Evolutionary conservation across 2,329 filamentous ascomycete genomes (phyloP), one percentile per base, ranked within the genome.

Genomic region (Stenocarpella maydis): DNA sequence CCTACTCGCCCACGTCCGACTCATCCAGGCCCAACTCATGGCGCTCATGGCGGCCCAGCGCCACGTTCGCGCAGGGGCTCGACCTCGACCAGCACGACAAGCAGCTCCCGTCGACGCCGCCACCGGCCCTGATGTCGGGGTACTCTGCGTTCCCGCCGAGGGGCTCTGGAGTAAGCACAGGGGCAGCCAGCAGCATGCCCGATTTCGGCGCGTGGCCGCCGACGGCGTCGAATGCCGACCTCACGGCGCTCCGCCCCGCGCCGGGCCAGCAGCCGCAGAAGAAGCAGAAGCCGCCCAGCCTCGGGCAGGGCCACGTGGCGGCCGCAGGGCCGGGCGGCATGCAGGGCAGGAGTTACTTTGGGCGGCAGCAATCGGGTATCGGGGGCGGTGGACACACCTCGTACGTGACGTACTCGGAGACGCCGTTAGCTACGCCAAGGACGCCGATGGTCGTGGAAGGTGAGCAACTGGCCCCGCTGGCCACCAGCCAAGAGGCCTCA

Each of bases 381-480:
- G 3, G 26, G 19, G 3, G 2, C 9, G 9, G 39, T 9, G 9
- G 26, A 47, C 37, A 43, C 19, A 41, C 17, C 26, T 61, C 55
- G 55, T 61, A 45, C 19, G 39, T 61, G 26, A 24, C 58, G 1
- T 61, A 61, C 58, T 61, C 58, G 58, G 58, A 37, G 39, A 61
- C 58, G 19, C 58, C 58, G 58, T 41, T 61, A 26, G 58, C 58
- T 21, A 61, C 58, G 58, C 58, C 58, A 47, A 61, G 58, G 41
- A 61, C 58, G 58, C 58, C 58, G 58, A 24, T 24, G 2, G 39
- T 61, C 26, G 58, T 61, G 58, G 41, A 61, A 61, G 58, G 58
- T 61, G 58, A 61, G 58, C 58, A 61, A 61, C 41, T 61, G 58
- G 58, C 41, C 58, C 58, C 58, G 58, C 58, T 47, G 41, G 58